A percentile compares a stretch with the other conserved stretches of the same genome.
Conservation (phyloP, 257 asterid genomes). For the Ophiorrhiza pumila region DNA sequence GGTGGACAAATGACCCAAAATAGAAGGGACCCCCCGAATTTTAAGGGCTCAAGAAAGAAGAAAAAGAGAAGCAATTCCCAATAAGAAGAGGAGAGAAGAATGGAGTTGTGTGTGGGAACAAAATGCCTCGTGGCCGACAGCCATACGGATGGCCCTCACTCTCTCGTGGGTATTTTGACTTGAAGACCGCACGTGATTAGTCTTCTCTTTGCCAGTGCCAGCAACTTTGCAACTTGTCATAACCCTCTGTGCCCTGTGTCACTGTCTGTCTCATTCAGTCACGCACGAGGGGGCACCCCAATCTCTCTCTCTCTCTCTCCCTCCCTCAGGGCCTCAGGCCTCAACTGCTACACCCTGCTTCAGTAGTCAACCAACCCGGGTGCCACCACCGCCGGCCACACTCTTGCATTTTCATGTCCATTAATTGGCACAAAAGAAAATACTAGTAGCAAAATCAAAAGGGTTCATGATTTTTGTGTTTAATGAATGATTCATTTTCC, state of each 20-base stretch:
- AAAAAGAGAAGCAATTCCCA: constrained; percentile 16
- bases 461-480: too few species aligned
- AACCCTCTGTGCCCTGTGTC: neutral
- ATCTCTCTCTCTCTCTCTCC: neutral
- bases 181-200: constrained; percentile 22
- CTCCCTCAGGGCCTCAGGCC: too few species aligned
- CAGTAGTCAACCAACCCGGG: neutral
- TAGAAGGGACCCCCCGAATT: constrained; percentile 12
- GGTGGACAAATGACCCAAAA: neutral
- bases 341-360: neutral
- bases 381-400: too few species aligned
- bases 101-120: neutral
- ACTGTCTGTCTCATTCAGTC: neutral
- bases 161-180: constrained; percentile 16
- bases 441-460: too few species aligned
- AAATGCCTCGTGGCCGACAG: constrained; percentile 29
- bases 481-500: too few species aligned
- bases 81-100: neutral
- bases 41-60: constrained; percentile 32
- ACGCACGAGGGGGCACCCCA: constrained; percentile 23
- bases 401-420: too few species aligned
- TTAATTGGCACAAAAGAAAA: too few species aligned
- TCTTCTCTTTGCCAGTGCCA: neutral
- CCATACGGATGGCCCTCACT: neutral
- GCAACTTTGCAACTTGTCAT: constrained; percentile 6